A percentile compares a stretch with the other conserved stretches of the same genome.
phyloP scores from a whole-genome alignment of 108 stramenopile species.

The Cyclotella baltica region DNA sequence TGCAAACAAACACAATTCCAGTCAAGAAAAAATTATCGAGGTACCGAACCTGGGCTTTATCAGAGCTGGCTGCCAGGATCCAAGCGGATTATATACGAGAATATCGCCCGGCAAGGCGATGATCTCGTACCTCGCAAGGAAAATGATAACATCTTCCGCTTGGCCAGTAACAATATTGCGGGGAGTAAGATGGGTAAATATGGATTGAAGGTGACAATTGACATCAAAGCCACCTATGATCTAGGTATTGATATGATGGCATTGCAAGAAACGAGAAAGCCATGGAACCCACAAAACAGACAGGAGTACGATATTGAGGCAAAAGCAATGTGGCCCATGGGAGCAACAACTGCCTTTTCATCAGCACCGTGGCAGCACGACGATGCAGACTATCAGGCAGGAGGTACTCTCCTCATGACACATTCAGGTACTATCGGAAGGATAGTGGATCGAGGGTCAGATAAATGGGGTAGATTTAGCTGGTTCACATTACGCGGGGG shows the following conservation, averaged over 20 bases:
- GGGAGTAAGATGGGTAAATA: not conserved
- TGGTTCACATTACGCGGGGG: slow-evolving; percentile 2
- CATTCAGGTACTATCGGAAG: not conserved
- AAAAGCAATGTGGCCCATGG: not conserved
- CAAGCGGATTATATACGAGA: not conserved
- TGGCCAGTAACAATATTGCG: not conserved
- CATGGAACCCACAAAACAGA: not conserved
- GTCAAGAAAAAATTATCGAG: not conserved
- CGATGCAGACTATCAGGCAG: not conserved
- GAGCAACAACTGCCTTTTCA: not conserved
- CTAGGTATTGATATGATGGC: not conserved
- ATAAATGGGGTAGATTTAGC: slow-evolving; percentile 15
- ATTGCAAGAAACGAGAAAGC: not conserved
- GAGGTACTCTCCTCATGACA: not conserved
- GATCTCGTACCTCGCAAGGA: not conserved
- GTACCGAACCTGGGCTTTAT: not conserved
- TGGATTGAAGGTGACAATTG: not conserved
- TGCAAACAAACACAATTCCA: not conserved
- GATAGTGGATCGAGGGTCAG: not conserved
- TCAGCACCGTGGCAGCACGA: not conserved
- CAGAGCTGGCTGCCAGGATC: not conserved
- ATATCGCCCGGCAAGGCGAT: not conserved
- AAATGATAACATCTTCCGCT: not conserved
- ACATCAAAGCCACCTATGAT: not conserved
- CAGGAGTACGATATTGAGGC: not conserved